Evolutionary conservation across 176 grass and related monocot species (phyloP).

Genomic region (Oryza australiensis): DNA sequence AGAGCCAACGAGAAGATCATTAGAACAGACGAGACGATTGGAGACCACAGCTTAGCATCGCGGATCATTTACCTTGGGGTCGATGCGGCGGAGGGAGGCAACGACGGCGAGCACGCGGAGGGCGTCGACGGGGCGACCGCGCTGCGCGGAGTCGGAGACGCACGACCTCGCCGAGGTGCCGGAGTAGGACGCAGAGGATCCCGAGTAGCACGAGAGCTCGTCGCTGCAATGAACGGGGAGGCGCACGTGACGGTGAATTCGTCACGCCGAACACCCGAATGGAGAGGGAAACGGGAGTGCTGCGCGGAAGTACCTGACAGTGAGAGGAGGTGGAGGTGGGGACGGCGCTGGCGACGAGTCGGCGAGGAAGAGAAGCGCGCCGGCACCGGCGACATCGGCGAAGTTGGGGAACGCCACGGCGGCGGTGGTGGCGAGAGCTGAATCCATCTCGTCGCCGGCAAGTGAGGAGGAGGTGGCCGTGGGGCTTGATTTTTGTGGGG

Average conservation of each 20-base stretch:
- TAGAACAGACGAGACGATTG: neutral
- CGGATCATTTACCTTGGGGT: slow-evolving; percentile 18
- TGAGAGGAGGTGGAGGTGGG: neutral
- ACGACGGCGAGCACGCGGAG: slow-evolving; percentile 51
- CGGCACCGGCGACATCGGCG: slow-evolving; percentile 16
- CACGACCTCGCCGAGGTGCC: slow-evolving; percentile 44
- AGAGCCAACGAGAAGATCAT: slow-evolving; percentile 26
- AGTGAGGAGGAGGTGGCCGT: neutral
- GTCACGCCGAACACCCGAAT: neutral
- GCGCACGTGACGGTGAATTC: neutral
- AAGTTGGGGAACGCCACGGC: slow-evolving; percentile 23
- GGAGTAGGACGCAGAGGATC: slow-evolving; percentile 43
- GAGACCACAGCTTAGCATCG: neutral
- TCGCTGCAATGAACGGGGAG: slow-evolving; percentile 36
- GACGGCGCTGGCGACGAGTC: slow-evolving; percentile 17
- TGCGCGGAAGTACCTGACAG: slow-evolving; percentile 30
- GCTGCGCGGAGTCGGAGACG: slow-evolving; percentile 43
- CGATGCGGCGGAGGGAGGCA: slow-evolving; percentile 45
- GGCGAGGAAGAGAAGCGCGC: slow-evolving; percentile 49
- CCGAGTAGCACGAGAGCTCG: slow-evolving; percentile 44
- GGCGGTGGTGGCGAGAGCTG: neutral
- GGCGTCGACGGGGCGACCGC: slow-evolving; percentile 31
- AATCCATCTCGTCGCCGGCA: neutral
- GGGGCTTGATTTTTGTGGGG: slow-evolving; percentile 23
- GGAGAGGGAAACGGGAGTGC: neutral